A percentile compares a stretch with the other conserved stretches of the same genome.
phyloP scores from a whole-genome alignment of 352 stramenopile genomes.

The Lagenidium sp. region DNA sequence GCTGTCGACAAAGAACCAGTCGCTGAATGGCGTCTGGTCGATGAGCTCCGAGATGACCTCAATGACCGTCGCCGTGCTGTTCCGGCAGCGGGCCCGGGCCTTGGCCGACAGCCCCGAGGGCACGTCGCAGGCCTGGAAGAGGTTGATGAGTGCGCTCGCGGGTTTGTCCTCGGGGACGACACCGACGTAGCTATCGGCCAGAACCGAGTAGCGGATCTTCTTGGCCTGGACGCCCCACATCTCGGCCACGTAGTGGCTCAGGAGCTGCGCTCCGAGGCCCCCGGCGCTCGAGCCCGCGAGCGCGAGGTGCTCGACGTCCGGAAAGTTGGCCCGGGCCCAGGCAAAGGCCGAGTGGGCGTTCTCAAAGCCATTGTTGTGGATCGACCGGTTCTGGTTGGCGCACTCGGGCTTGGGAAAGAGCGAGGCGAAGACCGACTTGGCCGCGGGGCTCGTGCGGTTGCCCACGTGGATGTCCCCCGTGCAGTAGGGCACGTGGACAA shows the following conservation, averaged over 20 bases:
- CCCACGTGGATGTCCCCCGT: conserved; percentile 64
- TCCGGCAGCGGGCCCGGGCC: conserved; percentile 33
- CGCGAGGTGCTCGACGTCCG: conserved; percentile 42
- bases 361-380: conserved; percentile 47
- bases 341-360: conserved; percentile 56
- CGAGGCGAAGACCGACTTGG: conserved; percentile 21
- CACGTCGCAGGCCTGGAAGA: conserved; percentile 45
- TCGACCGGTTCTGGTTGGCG: conserved; percentile 35
- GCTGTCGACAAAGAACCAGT: conserved; percentile 64
- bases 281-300: conserved; percentile 49
- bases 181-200: conserved; percentile 57
- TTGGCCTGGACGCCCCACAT: conserved; percentile 47
- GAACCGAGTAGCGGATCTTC: conserved; percentile 41
- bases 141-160: conserved; percentile 39
- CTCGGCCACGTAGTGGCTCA: conserved; percentile 33
- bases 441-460: conserved; percentile 17
- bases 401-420: conserved; percentile 32
- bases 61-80: conserved; percentile 26
- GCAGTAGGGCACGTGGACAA: conserved; percentile 67
- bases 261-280: conserved; percentile 34
- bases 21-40: conserved; percentile 23
- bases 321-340: conserved; percentile 55
- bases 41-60: conserved; percentile 50
- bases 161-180: conserved; percentile 39
- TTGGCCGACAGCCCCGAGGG: conserved; percentile 28